Conservation (phyloP, 768 basidiomycete genomes). For the Gautieria morchelliformis region DNA sequence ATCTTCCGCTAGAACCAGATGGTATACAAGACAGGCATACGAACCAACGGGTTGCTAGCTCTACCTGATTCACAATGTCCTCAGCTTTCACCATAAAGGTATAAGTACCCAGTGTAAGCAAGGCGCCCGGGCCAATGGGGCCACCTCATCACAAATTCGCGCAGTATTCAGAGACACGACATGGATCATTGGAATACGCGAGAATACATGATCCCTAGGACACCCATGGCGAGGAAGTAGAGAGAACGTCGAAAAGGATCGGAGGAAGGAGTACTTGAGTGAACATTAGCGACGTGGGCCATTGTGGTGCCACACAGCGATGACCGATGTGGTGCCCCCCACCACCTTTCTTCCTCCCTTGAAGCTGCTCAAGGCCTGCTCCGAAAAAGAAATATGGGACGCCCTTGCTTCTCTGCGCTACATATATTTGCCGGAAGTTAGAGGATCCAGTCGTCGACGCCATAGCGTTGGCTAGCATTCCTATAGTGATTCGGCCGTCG, state of each 20-base stretch:
- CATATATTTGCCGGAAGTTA: constrained; percentile 53
- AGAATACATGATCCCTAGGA: too few relatives aligned
- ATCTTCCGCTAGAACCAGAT: too few relatives aligned
- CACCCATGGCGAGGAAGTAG: too few relatives aligned
- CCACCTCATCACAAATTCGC: too few relatives aligned
- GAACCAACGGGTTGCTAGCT: too few relatives aligned
- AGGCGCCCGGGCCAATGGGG: too few relatives aligned
- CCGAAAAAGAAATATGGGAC: constrained; percentile 25
- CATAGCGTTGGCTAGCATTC: neutral
- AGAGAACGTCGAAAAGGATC: neutral
- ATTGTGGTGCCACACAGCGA: neutral
- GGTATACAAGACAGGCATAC: too few relatives aligned
- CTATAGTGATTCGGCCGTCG: neutral
- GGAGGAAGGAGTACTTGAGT: neutral
- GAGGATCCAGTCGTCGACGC: constrained; percentile 41
- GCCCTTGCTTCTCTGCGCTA: constrained; percentile 40
- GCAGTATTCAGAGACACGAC: too few relatives aligned
- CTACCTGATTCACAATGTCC: too few relatives aligned
- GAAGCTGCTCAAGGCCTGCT: constrained; percentile 14
- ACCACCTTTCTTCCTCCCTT: constrained; percentile 31
- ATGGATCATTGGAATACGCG: too few relatives aligned
- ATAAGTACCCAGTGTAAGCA: too few relatives aligned
- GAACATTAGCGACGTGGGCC: neutral
- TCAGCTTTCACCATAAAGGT: too few relatives aligned
- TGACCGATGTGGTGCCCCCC: constrained; percentile 16